Base-by-base conservation (phyloP, 805 yeast species). In the Saturnispora ahearnii region DNA sequence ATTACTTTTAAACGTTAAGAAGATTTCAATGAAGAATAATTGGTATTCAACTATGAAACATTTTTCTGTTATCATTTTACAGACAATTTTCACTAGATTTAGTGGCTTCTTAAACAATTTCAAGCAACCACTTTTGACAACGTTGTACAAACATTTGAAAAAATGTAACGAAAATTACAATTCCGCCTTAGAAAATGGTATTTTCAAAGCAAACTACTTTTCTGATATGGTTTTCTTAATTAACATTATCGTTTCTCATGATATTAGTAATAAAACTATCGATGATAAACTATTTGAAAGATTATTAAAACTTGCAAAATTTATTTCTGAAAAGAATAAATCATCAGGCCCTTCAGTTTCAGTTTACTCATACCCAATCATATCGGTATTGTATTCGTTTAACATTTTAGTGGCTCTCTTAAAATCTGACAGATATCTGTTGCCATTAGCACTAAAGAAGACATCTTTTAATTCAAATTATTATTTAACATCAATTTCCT, bases 161-260 rank as follows among this genome's bases (percentile, higher is more conserved):
- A 68, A 68, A 47, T 61, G 65, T 29, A 58, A 62, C 45, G 71
- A 65, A 45, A 62, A 66, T 40, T 65, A 64, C 49, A 65, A 64
- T 40, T 51, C 62, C 1, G 58, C 65, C 11, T 60, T 66, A 24
- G 68, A 64, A 29, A 57, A 59, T 31, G 57, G 61, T 4, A 46
- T 55, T 5, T 66, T 66, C 51, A 60, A 49, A 28, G 68, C 70
- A 0, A 62, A 59, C 46, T 68, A 65, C 47, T 60, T 66, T 41
- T 59, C 64, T 5, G 67, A 63, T 50, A 52, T 63, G 56, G 54
- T 61, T 5, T 50, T 59, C 34, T 53, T 66, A 32, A 54, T 62
- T 10, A 66, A 66, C 48, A 57, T 63, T 9, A 58, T 67, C 5
- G 46, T 64, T 13, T 54, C 59, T 1, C 58, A 55, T 41, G 70